Percentiles rank a stretch among this genome's conserved stretches.
phyloP scores from a whole-genome alignment of 192 early-diverging fungal species.

The Podila epicladia region DNA sequence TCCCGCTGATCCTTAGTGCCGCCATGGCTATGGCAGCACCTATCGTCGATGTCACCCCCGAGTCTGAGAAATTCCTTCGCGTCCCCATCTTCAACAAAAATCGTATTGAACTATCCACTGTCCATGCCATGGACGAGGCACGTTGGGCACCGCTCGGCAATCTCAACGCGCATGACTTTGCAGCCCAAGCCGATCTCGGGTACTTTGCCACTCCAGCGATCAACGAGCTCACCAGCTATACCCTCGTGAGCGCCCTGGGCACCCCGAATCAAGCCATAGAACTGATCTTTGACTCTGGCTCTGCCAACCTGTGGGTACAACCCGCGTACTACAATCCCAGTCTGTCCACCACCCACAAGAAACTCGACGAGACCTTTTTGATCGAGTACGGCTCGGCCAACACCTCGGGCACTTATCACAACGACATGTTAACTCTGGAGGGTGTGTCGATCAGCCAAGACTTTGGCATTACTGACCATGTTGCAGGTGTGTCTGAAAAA shows the following conservation, averaged over 20 bases:
- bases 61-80: not conserved
- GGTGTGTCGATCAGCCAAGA: not conserved
- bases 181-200: not conserved
- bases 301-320: constrained; percentile 38
- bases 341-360: constrained; percentile 5
- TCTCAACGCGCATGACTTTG: not conserved
- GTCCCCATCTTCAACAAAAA: not conserved
- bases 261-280: constrained; percentile 23
- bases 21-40: not conserved
- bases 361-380: constrained; percentile 11
- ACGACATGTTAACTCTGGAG: constrained; percentile 12
- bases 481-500: constrained; percentile 14
- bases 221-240: constrained; percentile 30
- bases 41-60: not conserved
- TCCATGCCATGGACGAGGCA: not conserved
- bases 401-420: constrained; percentile 26
- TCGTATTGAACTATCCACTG: not conserved
- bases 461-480: constrained; percentile 13
- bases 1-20: not conserved
- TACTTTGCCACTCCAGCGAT: constrained; percentile 5
- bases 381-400: constrained; percentile 35
- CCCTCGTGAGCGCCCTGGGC: constrained; percentile 17
- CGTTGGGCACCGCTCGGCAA: not conserved
- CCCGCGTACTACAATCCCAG: constrained; percentile 12
- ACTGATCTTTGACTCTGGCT: constrained; percentile 47